Evolutionary conservation across 2,329 filamentous ascomycete species (phyloP), one percentile per base, ranked within the genome.

Genomic region (Penicillium capsulatum): DNA sequence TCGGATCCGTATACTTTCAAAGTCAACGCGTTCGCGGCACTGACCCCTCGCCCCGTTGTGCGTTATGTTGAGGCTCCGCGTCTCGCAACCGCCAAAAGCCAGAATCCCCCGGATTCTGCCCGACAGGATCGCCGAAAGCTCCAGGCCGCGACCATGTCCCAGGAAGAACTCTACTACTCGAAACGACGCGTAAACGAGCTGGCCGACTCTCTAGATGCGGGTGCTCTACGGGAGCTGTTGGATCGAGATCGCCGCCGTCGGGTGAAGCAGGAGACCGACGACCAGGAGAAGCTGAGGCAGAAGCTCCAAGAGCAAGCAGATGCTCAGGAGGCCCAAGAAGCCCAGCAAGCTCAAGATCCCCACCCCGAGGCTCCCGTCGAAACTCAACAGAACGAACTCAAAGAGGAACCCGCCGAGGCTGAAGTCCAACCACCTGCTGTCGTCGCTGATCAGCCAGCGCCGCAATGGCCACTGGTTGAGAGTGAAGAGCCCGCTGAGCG

Each of bases 171-270:
- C 67, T 79, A 56, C 66, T 45, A 50, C 26, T 85, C 60, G 67
- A 86, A 67, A 68, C 85, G 64, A 67, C 72, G 73, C 22, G 76
- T 84, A 31, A 78, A 82, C 42, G 76, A 79, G 31, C 62, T 97
- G 31, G 92, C 89, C 15, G 86, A 97, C 59, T 84, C 86, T 43
- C 73, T 98, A 38, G 87, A 88, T 65, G 85, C 92, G 3, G 80
- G 84, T 36, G 90, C 88, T 53, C 64, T 98, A 27, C 79, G 91
- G 42, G 86, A 94, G 59, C 73, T 97, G 19, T 84, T 98, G 78
- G 92, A 98, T 55, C 75, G 92, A 44, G 92, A 98, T 58, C 76
- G 83, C 50, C 79, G 90, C 55, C 78, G 92, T 41, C 80, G 77
- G 49, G 86, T 95, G 51, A 80, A 81, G 60, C 90, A 86, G 65